A percentile compares a stretch with the other conserved stretches of the same genome.
Evolutionary conservation across 2,329 filamentous ascomycete genomes (phyloP).

Genomic region (Neonectria magnoliae): DNA sequence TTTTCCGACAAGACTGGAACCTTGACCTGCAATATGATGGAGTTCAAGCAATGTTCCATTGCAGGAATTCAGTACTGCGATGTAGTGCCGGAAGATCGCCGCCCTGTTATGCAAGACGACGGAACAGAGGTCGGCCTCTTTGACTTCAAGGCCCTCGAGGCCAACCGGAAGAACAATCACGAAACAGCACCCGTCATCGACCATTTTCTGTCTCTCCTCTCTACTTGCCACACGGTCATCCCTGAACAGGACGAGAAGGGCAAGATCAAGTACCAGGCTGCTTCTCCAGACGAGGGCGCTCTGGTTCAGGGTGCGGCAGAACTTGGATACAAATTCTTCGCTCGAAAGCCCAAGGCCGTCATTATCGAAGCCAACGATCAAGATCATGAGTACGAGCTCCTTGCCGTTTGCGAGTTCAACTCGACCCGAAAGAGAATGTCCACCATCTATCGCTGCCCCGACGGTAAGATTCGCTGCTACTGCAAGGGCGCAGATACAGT

Average conservation of each 20-base stretch:
- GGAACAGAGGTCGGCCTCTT: constrained; percentile 82
- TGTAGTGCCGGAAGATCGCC: constrained; percentile 89
- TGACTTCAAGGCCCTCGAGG: constrained; percentile 79
- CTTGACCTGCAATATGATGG: constrained; percentile 98
- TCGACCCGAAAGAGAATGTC: constrained; percentile 95
- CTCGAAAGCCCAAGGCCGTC: constrained; percentile 88
- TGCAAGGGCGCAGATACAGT: constrained; percentile 98
- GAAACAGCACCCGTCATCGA: constrained; percentile 65
- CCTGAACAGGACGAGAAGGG: constrained; percentile 85
- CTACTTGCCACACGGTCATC: constrained; percentile 97
- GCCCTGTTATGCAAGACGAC: constrained; percentile 82
- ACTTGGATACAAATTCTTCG: constrained; percentile 89
- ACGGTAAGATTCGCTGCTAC: constrained; percentile 93
- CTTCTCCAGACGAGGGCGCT: constrained; percentile 97
- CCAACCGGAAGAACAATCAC: constrained; percentile 71
- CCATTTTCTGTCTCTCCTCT: constrained; percentile 86
- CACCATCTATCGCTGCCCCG: constrained; percentile 93
- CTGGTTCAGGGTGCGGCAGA: constrained; percentile 88
- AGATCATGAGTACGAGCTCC: constrained; percentile 84
- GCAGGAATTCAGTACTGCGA: constrained; percentile 94
- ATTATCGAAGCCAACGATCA: constrained; percentile 80
- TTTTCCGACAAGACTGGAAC: constrained; percentile 99
- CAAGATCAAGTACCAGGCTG: constrained; percentile 96
- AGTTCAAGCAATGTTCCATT: constrained; percentile 95
- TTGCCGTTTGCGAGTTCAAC: constrained; percentile 99